phyloP scores from a whole-genome alignment of 345 rosid genomes.

The Odontarrhena argentea region DNA sequence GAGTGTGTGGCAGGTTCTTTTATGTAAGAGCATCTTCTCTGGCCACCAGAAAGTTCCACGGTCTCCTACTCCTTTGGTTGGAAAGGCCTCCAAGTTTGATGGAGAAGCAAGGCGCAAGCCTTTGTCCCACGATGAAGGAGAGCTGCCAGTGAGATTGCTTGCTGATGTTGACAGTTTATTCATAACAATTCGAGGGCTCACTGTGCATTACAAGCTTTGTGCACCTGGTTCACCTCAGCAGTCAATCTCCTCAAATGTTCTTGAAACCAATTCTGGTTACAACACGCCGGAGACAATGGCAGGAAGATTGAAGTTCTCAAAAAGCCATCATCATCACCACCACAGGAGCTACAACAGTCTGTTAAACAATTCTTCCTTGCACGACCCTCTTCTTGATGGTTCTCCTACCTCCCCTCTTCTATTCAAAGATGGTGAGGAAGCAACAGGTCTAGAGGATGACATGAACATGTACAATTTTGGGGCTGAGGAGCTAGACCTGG shows the following conservation, averaged over 20 bases:
- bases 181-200: slow-evolving; percentile 61
- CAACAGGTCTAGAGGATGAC: slow-evolving; percentile 39
- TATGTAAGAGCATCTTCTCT: slow-evolving; percentile 76
- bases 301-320: slow-evolving; percentile 59
- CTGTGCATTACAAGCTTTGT: slow-evolving; percentile 74
- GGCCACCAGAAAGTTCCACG: slow-evolving; percentile 81
- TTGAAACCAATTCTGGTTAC: slow-evolving; percentile 48
- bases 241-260: slow-evolving; percentile 49
- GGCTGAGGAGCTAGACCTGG: slow-evolving; percentile 44
- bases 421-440: slow-evolving; percentile 62
- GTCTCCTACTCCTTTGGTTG: slow-evolving; percentile 73
- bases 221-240: slow-evolving; percentile 64
- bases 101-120: slow-evolving; percentile 68
- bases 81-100: slow-evolving; percentile 66
- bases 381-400: slow-evolving; percentile 70
- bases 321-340: slow-evolving; percentile 53
- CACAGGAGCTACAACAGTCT: slow-evolving; percentile 84
- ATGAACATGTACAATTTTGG: slow-evolving; percentile 39
- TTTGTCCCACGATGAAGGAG: slow-evolving; percentile 58
- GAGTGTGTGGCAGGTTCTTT: slow-evolving; percentile 60
- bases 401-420: slow-evolving; percentile 54
- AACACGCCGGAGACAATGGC: slow-evolving; percentile 49
- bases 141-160: slow-evolving; percentile 64
- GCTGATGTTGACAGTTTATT: slow-evolving; percentile 78
- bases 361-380: slow-evolving; percentile 61